Evolutionary conservation across 2,329 filamentous ascomycete species (phyloP).

Genomic region (Aaosphaeria pasadenensis): DNA sequence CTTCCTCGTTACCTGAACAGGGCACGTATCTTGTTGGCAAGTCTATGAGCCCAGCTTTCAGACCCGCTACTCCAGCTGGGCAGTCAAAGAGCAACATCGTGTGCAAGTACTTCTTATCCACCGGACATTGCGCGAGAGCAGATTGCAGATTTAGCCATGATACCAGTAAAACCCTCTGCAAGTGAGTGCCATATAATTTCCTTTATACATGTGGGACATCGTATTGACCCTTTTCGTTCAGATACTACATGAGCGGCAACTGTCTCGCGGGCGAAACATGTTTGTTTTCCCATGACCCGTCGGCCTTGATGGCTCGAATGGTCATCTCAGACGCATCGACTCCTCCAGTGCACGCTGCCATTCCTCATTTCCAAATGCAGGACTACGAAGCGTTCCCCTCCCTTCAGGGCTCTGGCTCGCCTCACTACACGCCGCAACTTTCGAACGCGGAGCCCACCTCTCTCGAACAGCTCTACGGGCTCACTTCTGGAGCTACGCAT

Average conservation of each 20-base stretch:
- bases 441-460: conserved; percentile 39
- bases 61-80: conserved; percentile 73
- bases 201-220: not conserved
- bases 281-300: conserved; percentile 95
- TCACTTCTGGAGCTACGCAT: conserved; percentile 40
- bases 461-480: conserved; percentile 42
- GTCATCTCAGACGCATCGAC: conserved; percentile 67
- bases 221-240: conserved; percentile 40
- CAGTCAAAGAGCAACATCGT: conserved; percentile 82
- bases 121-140: conserved; percentile 89
- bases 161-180: conserved; percentile 93
- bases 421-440: conserved; percentile 40
- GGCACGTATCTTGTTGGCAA: conserved; percentile 80
- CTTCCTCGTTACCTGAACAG: conserved; percentile 52
- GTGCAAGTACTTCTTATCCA: conserved; percentile 96
- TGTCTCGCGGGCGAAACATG: conserved; percentile 92
- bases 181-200: conserved; percentile 60
- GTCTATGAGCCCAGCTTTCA: conserved; percentile 70
- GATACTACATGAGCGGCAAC: conserved; percentile 94
- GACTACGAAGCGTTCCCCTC: conserved; percentile 84
- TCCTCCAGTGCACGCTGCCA: conserved; percentile 60
- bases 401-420: conserved; percentile 51
- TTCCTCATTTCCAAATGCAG: conserved; percentile 72
- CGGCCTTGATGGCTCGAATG: conserved; percentile 79
- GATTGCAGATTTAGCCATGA: conserved; percentile 98